Base-by-base conservation (phyloP, 768 basidiomycete species). In the Brasilioporus rufonigricans region DNA sequence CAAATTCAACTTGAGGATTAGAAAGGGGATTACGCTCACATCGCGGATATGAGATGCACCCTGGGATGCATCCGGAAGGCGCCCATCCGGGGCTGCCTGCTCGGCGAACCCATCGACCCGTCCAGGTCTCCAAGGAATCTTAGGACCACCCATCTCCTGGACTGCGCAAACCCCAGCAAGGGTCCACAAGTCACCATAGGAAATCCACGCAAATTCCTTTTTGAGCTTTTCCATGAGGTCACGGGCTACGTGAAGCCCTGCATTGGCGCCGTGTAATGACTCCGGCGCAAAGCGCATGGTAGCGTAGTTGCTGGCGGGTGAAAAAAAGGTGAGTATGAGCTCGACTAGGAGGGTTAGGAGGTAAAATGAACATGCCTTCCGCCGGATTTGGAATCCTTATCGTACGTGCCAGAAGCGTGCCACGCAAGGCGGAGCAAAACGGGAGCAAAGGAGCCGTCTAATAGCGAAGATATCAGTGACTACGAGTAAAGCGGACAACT, bases 241-340 rank as follows among this genome's bases (percentile, higher is more conserved):
- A 53, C 96, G 90, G 38, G 93, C 95, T 51, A 93, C 68, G 56
- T 87, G 73, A 51, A 96, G 78, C 26, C 93, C 93, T 26, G 83
- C 83, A 72, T 96, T 96, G 47, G 92, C 93, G 33, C 77, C 83
- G 67, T 98, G 93, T 27, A 79, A 68, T 12, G 93, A 68, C 70
- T 98, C 96, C 38, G 96, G 91, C 50, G 85, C 82, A 73, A 98
- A 99, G 52, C 96, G 89, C 96, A 99, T 99, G 23, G 96, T 98
- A 3, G 97, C 96, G 61, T 92, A 94, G 81, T 99, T 98, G 79
- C 91, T 89, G 27, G n/a, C 24, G 19, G n/a, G 60, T 44, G 35
- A 39, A 40, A 23, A n/a, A 56, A 48, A 56, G 36, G 46, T 44
- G 44, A 48, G 56, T 14, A 26, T 16, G 5, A 58, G 53, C 11